Evolutionary conservation across 176 grass and related monocot species (phyloP), one percentile per base, ranked within the genome.

Genomic region (Themeda triandra): DNA sequence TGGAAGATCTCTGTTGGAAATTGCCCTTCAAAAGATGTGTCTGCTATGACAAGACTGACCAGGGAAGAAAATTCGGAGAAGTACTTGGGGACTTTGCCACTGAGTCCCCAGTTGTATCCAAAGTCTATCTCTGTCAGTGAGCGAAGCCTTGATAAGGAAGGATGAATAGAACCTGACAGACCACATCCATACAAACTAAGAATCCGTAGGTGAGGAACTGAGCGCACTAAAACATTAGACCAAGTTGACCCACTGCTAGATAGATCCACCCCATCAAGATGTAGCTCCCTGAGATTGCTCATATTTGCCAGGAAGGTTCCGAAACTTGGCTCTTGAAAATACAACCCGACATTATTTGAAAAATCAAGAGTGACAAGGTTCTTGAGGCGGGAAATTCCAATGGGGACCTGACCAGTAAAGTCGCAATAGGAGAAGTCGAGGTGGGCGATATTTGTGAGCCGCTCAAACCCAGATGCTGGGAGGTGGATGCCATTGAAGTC

Each of bases 321-420:
- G 11, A 90, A 32, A 49, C 46, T 49, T 49, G 15, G 46, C 3
- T 18, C 46, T 49, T 18, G 14, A 18, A 49, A 18, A 18, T 48
- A 63, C 24, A 90, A 4, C 0, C 1, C 0, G 13, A 6, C 0
- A 18, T 75, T 77, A 8, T 4, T 13, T 4, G 83, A 90, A 4
- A 90, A 33, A 24, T 83, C 80, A 30, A 88, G 65, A 8, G 30
- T 49, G 8, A 83, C 80, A 41, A 83, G 60, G 36, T 88, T 83
- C 64, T 36, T 63, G 21, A 88, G 80, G 29, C 23, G 30, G 10
- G 62, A 37, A 24, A 88, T 54, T 24, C 33, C 80, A 24, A 6
- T 42, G 0, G 80, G 80, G 25, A 83, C 64, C 18, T 83, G 64
- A 32, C 80, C 73, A 1, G 10, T 0, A 28, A 88, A 71, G 1